These are phyloP conservation scores for Tulasnella sp. DNA, from an alignment of 768 basidiomycete genomes.

Conservation along the genomic window DNA sequence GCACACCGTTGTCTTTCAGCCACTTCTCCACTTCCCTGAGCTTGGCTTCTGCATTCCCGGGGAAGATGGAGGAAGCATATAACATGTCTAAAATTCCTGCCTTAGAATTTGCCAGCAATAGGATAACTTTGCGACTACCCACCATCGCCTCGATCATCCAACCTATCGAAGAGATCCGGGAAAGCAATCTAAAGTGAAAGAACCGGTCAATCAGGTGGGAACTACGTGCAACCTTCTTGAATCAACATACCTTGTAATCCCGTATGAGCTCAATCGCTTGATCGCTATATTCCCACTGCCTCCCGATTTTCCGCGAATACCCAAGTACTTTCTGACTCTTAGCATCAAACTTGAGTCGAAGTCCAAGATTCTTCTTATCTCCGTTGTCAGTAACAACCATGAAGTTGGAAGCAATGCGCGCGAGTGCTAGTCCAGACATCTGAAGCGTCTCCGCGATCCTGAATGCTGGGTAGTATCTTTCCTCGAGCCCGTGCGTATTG, in stretches of 20 bases:
- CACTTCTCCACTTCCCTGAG: conserved; percentile 78
- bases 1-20: conserved; percentile 81
- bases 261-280: conserved; percentile 74
- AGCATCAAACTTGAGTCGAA: conserved; percentile 94
- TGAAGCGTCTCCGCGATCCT: conserved; percentile 68
- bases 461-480: conserved; percentile 74
- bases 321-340: conserved; percentile 91
- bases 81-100: conserved; percentile 57
- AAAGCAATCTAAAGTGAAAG: conserved; percentile 54
- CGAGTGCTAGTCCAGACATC: conserved; percentile 73
- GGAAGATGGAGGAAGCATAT: conserved; percentile 57
- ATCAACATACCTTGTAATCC: conserved; percentile 66
- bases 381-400: conserved; percentile 76
- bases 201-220: not conserved
- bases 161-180: conserved; percentile 73
- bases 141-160: conserved; percentile 76
- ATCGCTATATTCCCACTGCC: conserved; percentile 91
- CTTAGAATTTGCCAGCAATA: conserved; percentile 19
- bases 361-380: conserved; percentile 82
- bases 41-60: conserved; percentile 62
- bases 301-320: conserved; percentile 79
- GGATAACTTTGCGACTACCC: conserved; percentile 32
- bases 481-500: conserved; percentile 41
- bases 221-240: not conserved
- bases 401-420: conserved; percentile 89